Evolutionary conservation across 176 grass and related monocot genomes (phyloP).

Genomic region (Bonia amplexicaulis): DNA sequence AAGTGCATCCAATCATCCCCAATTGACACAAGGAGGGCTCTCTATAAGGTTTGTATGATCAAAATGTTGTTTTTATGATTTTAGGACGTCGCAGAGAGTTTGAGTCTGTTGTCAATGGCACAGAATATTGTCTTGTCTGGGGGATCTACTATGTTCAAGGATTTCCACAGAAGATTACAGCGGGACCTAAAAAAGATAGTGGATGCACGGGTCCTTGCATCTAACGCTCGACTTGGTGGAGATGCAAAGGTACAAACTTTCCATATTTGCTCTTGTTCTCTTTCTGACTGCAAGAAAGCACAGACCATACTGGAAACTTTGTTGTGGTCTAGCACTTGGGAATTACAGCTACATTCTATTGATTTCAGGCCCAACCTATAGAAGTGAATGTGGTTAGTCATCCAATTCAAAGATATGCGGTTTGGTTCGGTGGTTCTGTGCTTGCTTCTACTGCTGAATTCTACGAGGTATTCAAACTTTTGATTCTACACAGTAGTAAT

Average conservation of each 20-base stretch:
- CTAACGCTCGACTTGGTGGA: constrained; percentile 49
- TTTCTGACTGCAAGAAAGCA: not conserved
- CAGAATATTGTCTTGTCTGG: constrained; percentile 98
- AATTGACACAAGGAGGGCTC: constrained; percentile 90
- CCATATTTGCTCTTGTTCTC: constrained; percentile 15
- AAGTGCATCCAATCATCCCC: constrained; percentile 97
- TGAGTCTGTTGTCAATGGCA: constrained; percentile 19
- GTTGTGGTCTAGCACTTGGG: not conserved
- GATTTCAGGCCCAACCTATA: constrained; percentile 72
- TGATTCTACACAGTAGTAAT: not conserved
- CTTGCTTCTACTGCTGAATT: constrained; percentile 97
- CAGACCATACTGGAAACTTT: not conserved
- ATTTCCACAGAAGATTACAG: constrained; percentile 97
- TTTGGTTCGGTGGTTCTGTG: constrained; percentile 98
- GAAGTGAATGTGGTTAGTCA: constrained; percentile 94
- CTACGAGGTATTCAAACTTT: constrained; percentile 68
- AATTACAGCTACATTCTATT: constrained; percentile 12
- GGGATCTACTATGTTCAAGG: constrained; percentile 98
- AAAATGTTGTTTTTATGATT: constrained; percentile 6
- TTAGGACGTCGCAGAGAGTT: not conserved
- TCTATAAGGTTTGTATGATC: constrained; percentile 73
- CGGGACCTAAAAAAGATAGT: constrained; percentile 98
- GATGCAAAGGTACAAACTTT: constrained; percentile 60
- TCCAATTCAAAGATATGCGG: constrained; percentile 94
- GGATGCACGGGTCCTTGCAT: constrained; percentile 59